Evolutionary conservation across 768 basidiomycete species (phyloP).

Genomic region (Cystofilobasidium capitatum): DNA sequence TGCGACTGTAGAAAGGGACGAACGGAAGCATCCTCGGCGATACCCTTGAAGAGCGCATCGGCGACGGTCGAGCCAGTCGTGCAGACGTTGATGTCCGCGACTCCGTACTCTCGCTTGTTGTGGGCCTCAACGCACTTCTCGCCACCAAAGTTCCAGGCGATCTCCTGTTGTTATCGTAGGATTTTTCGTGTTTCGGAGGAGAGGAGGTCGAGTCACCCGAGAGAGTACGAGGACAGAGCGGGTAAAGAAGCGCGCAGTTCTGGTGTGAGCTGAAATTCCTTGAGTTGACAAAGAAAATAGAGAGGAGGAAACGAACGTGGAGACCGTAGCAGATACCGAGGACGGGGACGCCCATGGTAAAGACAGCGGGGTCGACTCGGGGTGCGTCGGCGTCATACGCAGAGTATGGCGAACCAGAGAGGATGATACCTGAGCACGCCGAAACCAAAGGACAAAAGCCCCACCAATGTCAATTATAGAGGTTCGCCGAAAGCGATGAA

Average conservation of each 20-base stretch:
- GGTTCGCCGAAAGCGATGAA: slow-evolving; percentile 22
- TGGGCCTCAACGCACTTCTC: slow-evolving; percentile 59
- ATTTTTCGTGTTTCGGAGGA: too few species aligned
- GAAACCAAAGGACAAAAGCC: neutral
- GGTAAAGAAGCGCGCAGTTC: too few species aligned
- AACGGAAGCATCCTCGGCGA: slow-evolving; percentile 80
- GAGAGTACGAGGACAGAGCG: too few species aligned
- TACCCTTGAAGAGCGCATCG: slow-evolving; percentile 71
- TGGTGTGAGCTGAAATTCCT: too few species aligned
- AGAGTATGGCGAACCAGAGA: slow-evolving; percentile 96
- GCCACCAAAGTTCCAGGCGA: slow-evolving; percentile 78
- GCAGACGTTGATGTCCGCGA: slow-evolving; percentile 66
- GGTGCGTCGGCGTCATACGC: slow-evolving; percentile 90
- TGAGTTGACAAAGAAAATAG: neutral
- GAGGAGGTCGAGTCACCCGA: too few species aligned
- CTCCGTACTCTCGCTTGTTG: slow-evolving; percentile 90
- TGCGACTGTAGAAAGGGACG: slow-evolving; percentile 28
- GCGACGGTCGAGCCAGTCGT: slow-evolving; percentile 50
- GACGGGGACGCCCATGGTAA: slow-evolving; percentile 71
- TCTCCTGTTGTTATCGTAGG: slow-evolving; percentile 75
- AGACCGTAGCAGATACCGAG: slow-evolving; percentile 96
- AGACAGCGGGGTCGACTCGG: slow-evolving; percentile 85
- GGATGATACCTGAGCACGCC: slow-evolving; percentile 62
- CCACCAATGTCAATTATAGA: neutral
- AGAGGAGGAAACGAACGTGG: slow-evolving; percentile 50